These are phyloP conservation scores for Corymbia maculata DNA, from an alignment of 345 rosid species.

Conservation along the genomic window DNA sequence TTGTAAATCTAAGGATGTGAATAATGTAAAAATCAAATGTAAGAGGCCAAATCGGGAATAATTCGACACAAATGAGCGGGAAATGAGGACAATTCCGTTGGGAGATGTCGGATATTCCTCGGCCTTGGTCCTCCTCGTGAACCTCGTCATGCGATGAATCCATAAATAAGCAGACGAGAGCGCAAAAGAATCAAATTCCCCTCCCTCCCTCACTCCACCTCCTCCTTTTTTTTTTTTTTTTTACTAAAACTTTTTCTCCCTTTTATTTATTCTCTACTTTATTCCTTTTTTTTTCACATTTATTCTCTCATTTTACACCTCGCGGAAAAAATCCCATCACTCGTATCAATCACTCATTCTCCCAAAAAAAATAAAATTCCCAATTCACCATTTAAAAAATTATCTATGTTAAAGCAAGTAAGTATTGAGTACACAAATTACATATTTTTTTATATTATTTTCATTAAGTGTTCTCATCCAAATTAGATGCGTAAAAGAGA, in stretches of 20 bases:
- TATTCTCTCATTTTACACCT: not conserved
- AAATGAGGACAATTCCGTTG: not conserved
- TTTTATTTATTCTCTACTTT: not conserved
- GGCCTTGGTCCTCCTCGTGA: not conserved
- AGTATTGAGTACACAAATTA: not conserved
- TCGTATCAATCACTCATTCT: not conserved
- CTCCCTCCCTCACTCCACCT: not conserved
- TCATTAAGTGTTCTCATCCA: not conserved
- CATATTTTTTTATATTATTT: not conserved
- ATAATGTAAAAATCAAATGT: not conserved
- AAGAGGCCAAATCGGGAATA: not conserved
- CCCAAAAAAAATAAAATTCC: not conserved
- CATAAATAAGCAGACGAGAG: not conserved
- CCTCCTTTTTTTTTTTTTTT: not conserved
- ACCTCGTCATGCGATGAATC: not conserved
- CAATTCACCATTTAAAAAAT: not conserved
- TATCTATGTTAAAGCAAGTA: not conserved
- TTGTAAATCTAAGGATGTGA: not conserved
- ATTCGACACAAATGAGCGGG: not conserved
- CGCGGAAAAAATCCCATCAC: not conserved
- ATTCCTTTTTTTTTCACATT: not conserved
- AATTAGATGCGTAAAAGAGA: not conserved
- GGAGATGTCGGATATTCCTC: not conserved
- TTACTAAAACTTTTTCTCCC: not conserved
- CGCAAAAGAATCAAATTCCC: slow-evolving; percentile 19